Conservation (phyloP, 2,329 filamentous ascomycete genomes). For the Talaromyces rugulosus region DNA sequence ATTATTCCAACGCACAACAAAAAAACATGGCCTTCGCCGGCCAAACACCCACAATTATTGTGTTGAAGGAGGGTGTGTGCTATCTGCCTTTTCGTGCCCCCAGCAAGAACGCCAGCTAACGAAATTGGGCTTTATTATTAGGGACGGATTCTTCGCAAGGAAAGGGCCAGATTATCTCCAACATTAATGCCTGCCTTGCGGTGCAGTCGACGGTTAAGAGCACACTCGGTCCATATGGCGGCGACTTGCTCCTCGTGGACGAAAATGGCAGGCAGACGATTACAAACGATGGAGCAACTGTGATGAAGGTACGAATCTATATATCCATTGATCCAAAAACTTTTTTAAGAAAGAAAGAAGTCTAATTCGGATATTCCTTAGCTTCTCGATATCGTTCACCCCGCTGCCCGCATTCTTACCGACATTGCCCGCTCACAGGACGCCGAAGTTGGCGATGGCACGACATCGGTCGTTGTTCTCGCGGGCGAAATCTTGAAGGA, state of each 20-base stretch:
- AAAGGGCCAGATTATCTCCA: constrained; percentile 92
- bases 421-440: constrained; percentile 99
- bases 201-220: constrained; percentile 95
- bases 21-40: constrained; percentile 86
- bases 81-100: constrained; percentile 19
- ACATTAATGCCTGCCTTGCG: constrained; percentile 96
- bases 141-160: constrained; percentile 97
- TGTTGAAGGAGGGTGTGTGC: constrained; percentile 87
- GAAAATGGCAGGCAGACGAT: constrained; percentile 95
- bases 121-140: constrained; percentile 35
- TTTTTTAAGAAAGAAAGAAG: constrained; percentile 4
- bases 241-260: constrained; percentile 92
- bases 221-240: constrained; percentile 93
- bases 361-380: constrained; percentile 33
- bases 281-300: constrained; percentile 97
- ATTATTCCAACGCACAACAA: background rate
- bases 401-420: constrained; percentile 92
- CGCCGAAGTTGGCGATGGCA: constrained; percentile 96
- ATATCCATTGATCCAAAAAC: constrained; percentile 3
- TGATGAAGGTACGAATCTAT: constrained; percentile 74
- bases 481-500: constrained; percentile 98
- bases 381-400: constrained; percentile 98
- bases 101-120: constrained; percentile 7
- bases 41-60: constrained; percentile 95
- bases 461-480: constrained; percentile 92